Evolutionary conservation across 805 yeast species (phyloP), one percentile per base, ranked within the genome.

Genomic region (Grigorovia yakushimaensis): DNA sequence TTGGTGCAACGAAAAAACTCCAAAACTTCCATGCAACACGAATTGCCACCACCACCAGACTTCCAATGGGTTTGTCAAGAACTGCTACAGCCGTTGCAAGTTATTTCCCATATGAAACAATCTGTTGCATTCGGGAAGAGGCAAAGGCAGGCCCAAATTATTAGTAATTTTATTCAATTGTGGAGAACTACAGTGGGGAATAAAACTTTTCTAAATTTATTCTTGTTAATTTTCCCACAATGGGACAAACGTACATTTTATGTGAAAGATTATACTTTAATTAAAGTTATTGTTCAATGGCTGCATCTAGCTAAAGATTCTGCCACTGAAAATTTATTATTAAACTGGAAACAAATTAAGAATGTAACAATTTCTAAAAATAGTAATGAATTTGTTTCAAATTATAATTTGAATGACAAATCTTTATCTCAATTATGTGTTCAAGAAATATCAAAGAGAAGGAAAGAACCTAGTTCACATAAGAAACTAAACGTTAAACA

Each of bases 201-300:
- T 17, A 74, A 88, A 60, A 72, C 88, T 3, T 80, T 73, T 54
- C 89, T 91, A 0, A 82, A 82, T 1, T 69, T 84, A 15, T 67
- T 79, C 30, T 68, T 88, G 43, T 67, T 75, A 1, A 62, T 83
- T 23, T 33, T 33, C 37, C 88, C 94, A 0, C 73, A 78, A 46
- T 70, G 78, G 45, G 95, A 86, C 54, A 67, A 73, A 22, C 66
- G 88, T 39, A 64, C 73, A 39, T 86, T 80, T 60, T 73, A 77
- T 51, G 68, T 86, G 39, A 80, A 78, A 58, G 95, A 88, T 51
- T 67, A 69, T 18, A 72, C 77, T 0, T 61, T 89, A 33, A 84
- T 82, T 0, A 68, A 64, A 45, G 55, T 75, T 5, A 52, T 82
- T 2, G 65, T 75, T 41, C 69, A 75, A 51, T 72, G 82, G 39